Percentiles rank a stretch among this genome's conserved stretches.
Evolutionary conservation across 2,329 filamentous ascomycete genomes (phyloP).

Genomic region (Cadophora luteo-olivacea): DNA sequence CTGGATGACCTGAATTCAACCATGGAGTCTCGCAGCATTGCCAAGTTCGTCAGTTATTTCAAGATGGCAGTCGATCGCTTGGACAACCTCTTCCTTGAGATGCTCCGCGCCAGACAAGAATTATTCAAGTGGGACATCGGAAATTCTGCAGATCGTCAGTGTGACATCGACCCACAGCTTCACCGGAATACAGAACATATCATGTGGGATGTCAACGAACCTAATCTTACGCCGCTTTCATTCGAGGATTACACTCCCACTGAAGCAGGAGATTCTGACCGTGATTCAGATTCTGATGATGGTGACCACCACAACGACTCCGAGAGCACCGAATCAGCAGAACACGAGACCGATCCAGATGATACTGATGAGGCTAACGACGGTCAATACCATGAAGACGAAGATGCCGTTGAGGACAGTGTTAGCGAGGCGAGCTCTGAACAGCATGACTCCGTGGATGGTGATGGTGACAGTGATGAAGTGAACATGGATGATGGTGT

Average conservation of each 20-base stretch:
- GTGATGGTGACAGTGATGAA: too few species aligned
- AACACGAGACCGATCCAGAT: too few species aligned
- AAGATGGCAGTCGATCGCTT: slow-evolving; percentile 6
- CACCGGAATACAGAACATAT: not conserved
- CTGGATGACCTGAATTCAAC: not conserved
- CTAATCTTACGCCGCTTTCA: not conserved
- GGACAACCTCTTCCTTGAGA: slow-evolving; percentile 13
- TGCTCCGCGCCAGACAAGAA: slow-evolving; percentile 4
- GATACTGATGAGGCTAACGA: too few species aligned
- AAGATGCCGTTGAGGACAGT: too few species aligned
- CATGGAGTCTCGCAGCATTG: not conserved
- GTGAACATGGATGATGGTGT: too few species aligned
- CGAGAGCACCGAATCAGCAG: too few species aligned
- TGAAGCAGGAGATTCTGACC: not conserved
- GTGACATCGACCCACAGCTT: not conserved
- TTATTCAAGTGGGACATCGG: not conserved
- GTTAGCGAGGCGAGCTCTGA: too few species aligned
- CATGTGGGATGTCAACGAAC: not conserved
- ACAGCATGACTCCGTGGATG: too few species aligned
- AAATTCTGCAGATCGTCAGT: not conserved
- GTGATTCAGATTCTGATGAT: not conserved
- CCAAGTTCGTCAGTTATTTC: not conserved
- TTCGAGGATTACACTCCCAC: not conserved
- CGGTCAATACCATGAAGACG: too few species aligned
- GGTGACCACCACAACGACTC: not conserved